phyloP scores from a whole-genome alignment of 179 eudicot species.

The Silene noctiflora region DNA sequence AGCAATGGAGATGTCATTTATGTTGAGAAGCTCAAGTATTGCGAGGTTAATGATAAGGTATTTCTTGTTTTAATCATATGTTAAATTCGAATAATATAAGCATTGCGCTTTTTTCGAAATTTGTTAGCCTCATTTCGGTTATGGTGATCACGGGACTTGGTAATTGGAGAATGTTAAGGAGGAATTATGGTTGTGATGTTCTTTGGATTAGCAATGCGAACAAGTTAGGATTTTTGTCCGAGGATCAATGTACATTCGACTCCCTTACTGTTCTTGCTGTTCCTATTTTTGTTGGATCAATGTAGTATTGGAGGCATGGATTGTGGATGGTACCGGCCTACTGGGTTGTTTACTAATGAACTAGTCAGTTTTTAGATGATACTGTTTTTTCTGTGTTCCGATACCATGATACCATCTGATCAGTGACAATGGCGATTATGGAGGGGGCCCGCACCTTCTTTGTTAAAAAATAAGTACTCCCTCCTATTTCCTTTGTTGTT shows the following conservation, averaged over 20 bases:
- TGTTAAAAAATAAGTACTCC: too few relatives aligned
- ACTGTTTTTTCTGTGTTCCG: background rate
- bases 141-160: background rate
- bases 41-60: conserved; percentile 95
- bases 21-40: conserved; percentile 78
- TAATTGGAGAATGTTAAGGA: background rate
- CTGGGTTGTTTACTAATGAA: too few relatives aligned
- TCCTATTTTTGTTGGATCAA: background rate
- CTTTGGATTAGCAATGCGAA: background rate
- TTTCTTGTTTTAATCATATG: background rate
- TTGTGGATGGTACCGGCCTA: background rate
- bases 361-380: background rate
- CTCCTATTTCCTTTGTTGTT: too few relatives aligned
- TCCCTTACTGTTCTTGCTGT: too few relatives aligned
- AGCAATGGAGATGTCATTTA: conserved; percentile 87
- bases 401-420: background rate
- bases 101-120: background rate
- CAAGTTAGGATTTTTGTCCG: background rate
- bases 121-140: background rate
- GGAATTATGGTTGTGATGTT: background rate
- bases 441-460: too few relatives aligned
- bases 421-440: too few relatives aligned
- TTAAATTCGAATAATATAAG: background rate
- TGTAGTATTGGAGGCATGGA: background rate
- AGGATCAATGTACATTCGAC: background rate